Evolutionary conservation across 176 grass and related monocot species (phyloP).

Genomic region (Triticum dicoccoides): DNA sequence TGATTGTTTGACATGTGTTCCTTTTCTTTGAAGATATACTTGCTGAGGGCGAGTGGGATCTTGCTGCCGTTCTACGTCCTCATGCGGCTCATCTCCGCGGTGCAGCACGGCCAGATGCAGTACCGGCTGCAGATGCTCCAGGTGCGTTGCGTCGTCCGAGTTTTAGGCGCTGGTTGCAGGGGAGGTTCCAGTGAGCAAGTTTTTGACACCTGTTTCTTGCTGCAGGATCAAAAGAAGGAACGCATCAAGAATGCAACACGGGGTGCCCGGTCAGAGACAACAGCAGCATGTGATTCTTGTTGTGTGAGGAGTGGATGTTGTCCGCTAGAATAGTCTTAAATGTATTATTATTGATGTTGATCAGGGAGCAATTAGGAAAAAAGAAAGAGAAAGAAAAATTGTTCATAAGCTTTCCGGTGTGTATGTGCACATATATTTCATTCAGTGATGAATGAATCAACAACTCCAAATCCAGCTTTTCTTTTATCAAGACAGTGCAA

Average conservation of each 20-base stretch:
- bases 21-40: background rate
- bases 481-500: too few species aligned
- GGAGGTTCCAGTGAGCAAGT: background rate
- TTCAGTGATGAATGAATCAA: too few species aligned
- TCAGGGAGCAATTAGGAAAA: background rate
- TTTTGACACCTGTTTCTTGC: background rate
- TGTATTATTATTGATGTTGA: background rate
- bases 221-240: background rate
- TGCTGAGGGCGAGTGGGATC: constrained; percentile 4
- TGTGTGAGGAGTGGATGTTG: background rate
- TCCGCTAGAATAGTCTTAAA: background rate
- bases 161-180: background rate
- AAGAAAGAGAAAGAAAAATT: background rate
- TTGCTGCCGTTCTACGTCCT: constrained; percentile 13
- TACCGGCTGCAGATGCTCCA: constrained; percentile 5
- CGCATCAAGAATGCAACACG: background rate
- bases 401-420: background rate
- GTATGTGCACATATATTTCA: background rate
- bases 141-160: background rate
- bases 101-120: constrained; percentile 3
- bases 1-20: background rate
- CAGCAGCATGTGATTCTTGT: background rate
- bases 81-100: constrained; percentile 2
- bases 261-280: background rate
- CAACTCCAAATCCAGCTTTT: too few species aligned